These are phyloP conservation scores for Termitomyces sp. DNA, from an alignment of 768 basidiomycete genomes.

Conservation along the genomic window DNA sequence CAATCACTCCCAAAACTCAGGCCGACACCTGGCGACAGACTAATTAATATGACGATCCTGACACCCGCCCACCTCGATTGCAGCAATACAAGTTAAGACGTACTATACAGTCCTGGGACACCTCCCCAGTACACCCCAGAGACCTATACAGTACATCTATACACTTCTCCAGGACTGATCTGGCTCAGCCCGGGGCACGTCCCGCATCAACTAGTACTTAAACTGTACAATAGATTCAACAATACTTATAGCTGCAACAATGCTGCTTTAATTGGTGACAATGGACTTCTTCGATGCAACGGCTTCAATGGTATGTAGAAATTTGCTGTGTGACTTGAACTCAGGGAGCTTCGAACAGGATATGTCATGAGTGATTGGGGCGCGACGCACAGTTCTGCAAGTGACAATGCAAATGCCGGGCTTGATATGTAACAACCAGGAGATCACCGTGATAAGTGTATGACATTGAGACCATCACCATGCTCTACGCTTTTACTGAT, in stretches of 20 bases:
- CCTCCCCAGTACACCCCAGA: no score
- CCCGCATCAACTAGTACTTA: no score
- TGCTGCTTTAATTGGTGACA: constrained; percentile 37
- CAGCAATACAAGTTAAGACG: no score
- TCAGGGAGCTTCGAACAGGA: constrained; percentile 18
- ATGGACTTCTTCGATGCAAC: constrained; percentile 31
- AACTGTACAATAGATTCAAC: constrained; percentile 54
- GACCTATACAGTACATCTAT: no score
- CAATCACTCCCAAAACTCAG: no score
- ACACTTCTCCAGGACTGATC: no score
- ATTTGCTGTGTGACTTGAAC: neutral
- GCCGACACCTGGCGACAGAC: no score
- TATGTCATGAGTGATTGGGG: constrained; percentile 49
- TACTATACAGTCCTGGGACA: no score
- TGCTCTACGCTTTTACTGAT: neutral
- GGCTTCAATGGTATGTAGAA: constrained; percentile 38
- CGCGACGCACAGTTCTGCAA: constrained; percentile 41
- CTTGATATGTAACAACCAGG: constrained; percentile 50
- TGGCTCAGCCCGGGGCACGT: no score
- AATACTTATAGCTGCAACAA: constrained; percentile 64
- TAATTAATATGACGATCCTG: no score
- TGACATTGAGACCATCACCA: neutral
- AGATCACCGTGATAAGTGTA: constrained; percentile 40
- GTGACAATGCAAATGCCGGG: constrained; percentile 42
- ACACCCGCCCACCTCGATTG: no score